Percentiles rank a stretch among this genome's conserved stretches.
phyloP scores from a whole-genome alignment of 768 basidiomycete genomes.

The Clitopilus hobsonii region DNA sequence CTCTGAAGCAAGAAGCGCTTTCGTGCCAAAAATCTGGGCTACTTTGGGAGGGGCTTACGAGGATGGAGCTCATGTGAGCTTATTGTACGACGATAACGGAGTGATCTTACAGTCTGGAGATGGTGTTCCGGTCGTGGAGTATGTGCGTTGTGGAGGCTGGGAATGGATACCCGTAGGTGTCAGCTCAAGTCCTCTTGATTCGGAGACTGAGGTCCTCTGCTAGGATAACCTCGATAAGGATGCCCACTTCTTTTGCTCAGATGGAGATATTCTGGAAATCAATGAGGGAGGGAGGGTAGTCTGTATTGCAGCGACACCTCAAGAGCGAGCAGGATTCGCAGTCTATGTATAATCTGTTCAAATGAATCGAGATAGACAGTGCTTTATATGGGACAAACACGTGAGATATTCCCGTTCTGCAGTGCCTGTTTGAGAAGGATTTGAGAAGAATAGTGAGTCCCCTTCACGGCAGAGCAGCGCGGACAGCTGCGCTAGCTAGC shows the following conservation, averaged over 20 bases:
- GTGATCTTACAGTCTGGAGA: conserved; percentile 33
- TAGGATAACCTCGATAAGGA: conserved; percentile 56
- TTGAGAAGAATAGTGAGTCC: too few species aligned
- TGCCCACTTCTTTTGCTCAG: conserved; percentile 75
- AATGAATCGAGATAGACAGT: too few species aligned
- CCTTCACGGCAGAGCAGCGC: conserved; percentile 8
- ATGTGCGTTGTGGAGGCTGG: conserved; percentile 75
- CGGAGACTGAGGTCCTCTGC: conserved; percentile 4
- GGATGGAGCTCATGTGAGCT: conserved; percentile 64
- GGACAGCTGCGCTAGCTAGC: conserved; percentile 46
- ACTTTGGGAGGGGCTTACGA: conserved; percentile 71
- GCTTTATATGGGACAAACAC: background rate
- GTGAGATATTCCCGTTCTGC: too few species aligned
- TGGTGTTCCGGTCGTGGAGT: conserved; percentile 63
- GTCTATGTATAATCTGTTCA: conserved; percentile 37
- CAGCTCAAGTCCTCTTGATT: background rate
- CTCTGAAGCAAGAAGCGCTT: conserved; percentile 38
- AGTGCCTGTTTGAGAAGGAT: too few species aligned
- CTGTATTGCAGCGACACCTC: conserved; percentile 37
- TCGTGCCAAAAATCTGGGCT: conserved; percentile 47
- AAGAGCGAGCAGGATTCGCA: conserved; percentile 32
- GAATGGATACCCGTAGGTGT: conserved; percentile 74
- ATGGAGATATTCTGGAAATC: conserved; percentile 69
- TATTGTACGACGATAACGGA: conserved; percentile 49
- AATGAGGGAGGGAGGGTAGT: conserved; percentile 53